Evolutionary conservation across 2,329 filamentous ascomycete genomes (phyloP).

Genomic region (Nemania sp.): DNA sequence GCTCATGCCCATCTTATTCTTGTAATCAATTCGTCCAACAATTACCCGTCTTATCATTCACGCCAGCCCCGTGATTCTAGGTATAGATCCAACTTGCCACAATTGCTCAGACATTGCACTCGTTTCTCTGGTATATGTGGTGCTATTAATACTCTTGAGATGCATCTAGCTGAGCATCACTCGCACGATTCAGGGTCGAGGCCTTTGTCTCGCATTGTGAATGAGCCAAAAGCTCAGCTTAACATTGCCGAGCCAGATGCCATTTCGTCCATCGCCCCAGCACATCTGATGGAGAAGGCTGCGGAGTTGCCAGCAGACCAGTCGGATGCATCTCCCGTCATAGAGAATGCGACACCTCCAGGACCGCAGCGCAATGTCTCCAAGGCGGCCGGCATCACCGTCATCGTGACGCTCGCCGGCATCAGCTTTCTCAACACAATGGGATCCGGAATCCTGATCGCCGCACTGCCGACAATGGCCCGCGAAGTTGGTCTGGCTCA

Average conservation of each 20-base stretch:
- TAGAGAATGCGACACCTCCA: not conserved
- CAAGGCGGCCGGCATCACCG: conserved; percentile 32
- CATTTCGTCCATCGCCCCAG: not conserved
- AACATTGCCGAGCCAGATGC: not conserved
- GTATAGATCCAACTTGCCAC: too few relatives aligned
- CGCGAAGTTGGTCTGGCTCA: conserved; percentile 39
- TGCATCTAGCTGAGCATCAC: not conserved
- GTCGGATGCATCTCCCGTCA: not conserved
- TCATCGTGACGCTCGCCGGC: conserved; percentile 39
- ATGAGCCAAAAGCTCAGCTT: not conserved
- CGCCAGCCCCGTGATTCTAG: too few relatives aligned
- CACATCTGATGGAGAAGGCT: not conserved
- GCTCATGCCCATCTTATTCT: too few relatives aligned
- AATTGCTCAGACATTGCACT: too few relatives aligned
- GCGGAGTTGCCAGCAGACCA: not conserved
- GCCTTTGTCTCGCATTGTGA: not conserved
- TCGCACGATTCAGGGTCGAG: not conserved
- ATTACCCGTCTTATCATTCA: too few relatives aligned
- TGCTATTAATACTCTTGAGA: not conserved
- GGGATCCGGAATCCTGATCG: conserved; percentile 44
- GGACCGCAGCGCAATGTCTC: conserved; percentile 26
- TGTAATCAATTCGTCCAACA: too few relatives aligned
- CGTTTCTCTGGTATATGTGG: too few relatives aligned
- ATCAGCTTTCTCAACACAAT: conserved; percentile 44
- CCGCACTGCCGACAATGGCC: conserved; percentile 44